Evolutionary conservation across 352 stramenopile species (phyloP).

Genomic region (Pythium angustatum): DNA sequence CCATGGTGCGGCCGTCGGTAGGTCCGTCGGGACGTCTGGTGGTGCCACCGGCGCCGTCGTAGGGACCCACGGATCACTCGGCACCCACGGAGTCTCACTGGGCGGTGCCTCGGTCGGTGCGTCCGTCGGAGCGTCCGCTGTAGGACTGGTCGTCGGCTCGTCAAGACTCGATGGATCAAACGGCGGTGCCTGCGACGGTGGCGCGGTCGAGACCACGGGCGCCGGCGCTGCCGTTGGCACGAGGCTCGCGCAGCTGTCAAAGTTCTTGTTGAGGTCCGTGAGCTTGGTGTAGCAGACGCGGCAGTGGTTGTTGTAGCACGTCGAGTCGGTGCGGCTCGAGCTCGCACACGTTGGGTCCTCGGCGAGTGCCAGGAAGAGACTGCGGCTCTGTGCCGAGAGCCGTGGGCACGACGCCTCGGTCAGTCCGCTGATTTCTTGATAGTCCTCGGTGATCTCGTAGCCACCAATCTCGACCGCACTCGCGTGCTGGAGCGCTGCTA

Average conservation of each 20-base stretch:
- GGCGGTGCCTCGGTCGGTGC: not conserved
- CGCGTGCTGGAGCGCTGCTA: conserved; percentile 10
- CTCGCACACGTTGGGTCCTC: conserved; percentile 11
- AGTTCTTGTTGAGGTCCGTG: conserved; percentile 15
- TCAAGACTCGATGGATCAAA: not conserved
- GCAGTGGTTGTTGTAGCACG: conserved; percentile 18
- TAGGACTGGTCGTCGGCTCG: not conserved
- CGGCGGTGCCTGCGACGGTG: not conserved
- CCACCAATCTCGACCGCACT: not conserved
- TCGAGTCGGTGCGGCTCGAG: conserved; percentile 8
- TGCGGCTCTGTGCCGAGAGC: conserved; percentile 13
- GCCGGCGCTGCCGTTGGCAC: not conserved
- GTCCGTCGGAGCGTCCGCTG: too few species aligned
- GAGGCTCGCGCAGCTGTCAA: conserved; percentile 8
- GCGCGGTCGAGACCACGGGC: not conserved
- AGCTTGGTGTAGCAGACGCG: conserved; percentile 11
- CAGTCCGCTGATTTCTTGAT: not conserved
- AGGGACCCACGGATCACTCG: too few species aligned
- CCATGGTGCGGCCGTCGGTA: not conserved
- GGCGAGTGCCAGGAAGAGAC: conserved; percentile 6
- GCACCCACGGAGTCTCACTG: not conserved
- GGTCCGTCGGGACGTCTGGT: not conserved
- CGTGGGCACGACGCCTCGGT: conserved; percentile 1
- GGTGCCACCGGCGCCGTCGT: too few species aligned
- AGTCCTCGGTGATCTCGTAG: not conserved